These are phyloP conservation scores for Earliella scabrosa DNA, from an alignment of 1,284 basidiomycete genomes.

Conservation along the genomic window DNA sequence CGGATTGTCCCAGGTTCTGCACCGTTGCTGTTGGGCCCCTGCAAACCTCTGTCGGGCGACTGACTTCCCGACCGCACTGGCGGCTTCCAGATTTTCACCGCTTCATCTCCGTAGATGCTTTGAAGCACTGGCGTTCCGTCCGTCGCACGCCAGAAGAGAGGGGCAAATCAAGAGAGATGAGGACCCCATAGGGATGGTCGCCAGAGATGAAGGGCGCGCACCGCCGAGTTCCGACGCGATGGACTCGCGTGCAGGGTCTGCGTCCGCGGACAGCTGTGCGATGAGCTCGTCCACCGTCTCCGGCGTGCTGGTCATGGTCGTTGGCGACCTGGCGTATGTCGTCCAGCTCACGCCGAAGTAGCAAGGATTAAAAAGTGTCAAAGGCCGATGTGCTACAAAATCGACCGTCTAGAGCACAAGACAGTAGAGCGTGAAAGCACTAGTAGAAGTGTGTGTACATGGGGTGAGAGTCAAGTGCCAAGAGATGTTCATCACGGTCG, in stretches of 20 bases:
- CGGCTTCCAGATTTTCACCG: slow-evolving; percentile 60
- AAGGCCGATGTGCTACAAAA: too few species aligned
- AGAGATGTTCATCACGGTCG: too few species aligned
- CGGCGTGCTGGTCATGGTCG: slow-evolving; percentile 15
- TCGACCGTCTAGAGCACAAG: too few species aligned
- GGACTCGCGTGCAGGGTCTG: slow-evolving; percentile 57
- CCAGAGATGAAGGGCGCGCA: slow-evolving; percentile 39
- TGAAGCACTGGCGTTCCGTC: slow-evolving; percentile 62
- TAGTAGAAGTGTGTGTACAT: too few species aligned
- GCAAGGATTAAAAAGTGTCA: too few species aligned
- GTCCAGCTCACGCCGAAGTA: too few species aligned
- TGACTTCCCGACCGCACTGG: slow-evolving; percentile 4
- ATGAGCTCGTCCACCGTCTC: slow-evolving; percentile 48
- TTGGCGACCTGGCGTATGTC: too few species aligned
- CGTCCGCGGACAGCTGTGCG: slow-evolving; percentile 46
- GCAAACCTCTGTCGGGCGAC: slow-evolving; percentile 26
- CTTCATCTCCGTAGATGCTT: slow-evolving; percentile 81
- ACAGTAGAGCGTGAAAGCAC: too few species aligned
- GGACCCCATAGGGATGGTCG: slow-evolving; percentile 24
- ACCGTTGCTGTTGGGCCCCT: not conserved
- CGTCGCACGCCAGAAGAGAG: not conserved
- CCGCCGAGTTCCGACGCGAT: slow-evolving; percentile 73
- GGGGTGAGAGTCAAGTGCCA: too few species aligned
- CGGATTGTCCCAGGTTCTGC: slow-evolving; percentile 50
- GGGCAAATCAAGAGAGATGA: slow-evolving; percentile 21